phyloP scores from a whole-genome alignment of 75 land plant species.

The Adiantum capillusveneris region DNA sequence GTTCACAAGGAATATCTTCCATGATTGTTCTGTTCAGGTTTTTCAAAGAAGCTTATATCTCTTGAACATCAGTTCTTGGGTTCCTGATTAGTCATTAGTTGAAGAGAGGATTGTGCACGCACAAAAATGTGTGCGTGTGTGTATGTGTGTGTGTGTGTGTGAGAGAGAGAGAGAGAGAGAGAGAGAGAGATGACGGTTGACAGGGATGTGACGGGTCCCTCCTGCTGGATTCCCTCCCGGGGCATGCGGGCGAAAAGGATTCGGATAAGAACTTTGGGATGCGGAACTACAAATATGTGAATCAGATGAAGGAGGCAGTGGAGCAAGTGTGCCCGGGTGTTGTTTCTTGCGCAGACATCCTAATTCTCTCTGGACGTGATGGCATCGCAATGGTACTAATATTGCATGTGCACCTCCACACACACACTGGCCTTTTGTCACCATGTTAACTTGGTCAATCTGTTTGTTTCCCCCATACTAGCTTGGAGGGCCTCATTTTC shows the following conservation, averaged over 20 bases:
- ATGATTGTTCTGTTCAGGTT: slow-evolving; percentile 75
- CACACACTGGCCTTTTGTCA: no score
- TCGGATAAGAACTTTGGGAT: slow-evolving; percentile 72
- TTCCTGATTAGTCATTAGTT: no score
- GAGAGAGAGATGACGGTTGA: no score
- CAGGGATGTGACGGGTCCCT: no score
- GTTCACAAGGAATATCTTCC: slow-evolving; percentile 83
- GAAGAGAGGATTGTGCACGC: no score
- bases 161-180: no score
- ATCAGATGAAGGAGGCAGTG: slow-evolving; percentile 58
- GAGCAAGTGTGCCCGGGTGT: slow-evolving; percentile 73
- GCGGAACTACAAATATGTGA: slow-evolving; percentile 60
- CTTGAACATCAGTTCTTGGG: no score
- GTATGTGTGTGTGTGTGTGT: no score
- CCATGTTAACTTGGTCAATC: no score
- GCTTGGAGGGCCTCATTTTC: slow-evolving; percentile 68
- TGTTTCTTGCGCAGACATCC: slow-evolving; percentile 78
- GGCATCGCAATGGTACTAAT: slow-evolving; percentile 17
- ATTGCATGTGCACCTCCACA: no score
- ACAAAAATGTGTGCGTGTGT: no score
- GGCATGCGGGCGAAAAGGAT: slow-evolving; percentile 55
- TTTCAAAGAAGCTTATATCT: no score
- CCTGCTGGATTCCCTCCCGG: slow-evolving; percentile 65
- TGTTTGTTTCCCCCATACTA: background rate
- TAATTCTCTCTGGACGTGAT: slow-evolving; percentile 66